Evolutionary conservation across 345 rosid genomes (phyloP), one percentile per base, ranked within the genome.

Genomic region (Salix brachista): DNA sequence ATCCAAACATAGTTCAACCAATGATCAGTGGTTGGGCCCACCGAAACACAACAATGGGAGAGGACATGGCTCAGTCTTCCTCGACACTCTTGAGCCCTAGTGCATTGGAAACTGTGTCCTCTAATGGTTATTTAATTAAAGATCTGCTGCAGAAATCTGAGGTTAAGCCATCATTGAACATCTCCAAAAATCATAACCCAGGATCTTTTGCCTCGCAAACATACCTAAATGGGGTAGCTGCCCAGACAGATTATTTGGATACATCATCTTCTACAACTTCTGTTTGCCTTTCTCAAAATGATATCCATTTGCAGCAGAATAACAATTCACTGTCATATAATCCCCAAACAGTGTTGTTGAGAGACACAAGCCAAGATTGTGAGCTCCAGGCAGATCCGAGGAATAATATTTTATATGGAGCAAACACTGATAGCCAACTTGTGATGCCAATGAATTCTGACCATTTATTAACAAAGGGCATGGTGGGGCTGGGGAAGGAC

Each of bases 211-310:
- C 84, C 67, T 81, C 87, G 4, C 90, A 85, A 58, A 34, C 82
- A 44, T 87, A 80, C 79, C 69, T 81, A 36, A 88, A 85, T 78
- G 87, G 87, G 65, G 78, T 77, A 67, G 70, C 80, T 68, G 68
- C 85, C 34, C 92, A 83, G 70, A 67, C 81, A 7, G 92, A 90
- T 77, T 88, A 84, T 75, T 83, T 92, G 85, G 97, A 92, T 73
- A 85, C 91, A 13, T 92, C 94, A 68, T 92, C 97, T 66, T 89
- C 97, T 21, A 86, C 90, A 23, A 88, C 90, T 25, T 90, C 94
- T 60, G 84, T 84, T 62, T 87, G 91, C 80, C 78, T 86, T 71
- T 86, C 94, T 65, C 94, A 86, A 74, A 87, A 80, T 64, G 94
- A 91, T 74, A 74, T 78, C 78, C 86, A 85, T 65, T 66, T 87